Evolutionary conservation across 2,329 filamentous ascomycete species (phyloP), one percentile per base, ranked within the genome.

Genomic region (Phyllosticta citriasiana): DNA sequence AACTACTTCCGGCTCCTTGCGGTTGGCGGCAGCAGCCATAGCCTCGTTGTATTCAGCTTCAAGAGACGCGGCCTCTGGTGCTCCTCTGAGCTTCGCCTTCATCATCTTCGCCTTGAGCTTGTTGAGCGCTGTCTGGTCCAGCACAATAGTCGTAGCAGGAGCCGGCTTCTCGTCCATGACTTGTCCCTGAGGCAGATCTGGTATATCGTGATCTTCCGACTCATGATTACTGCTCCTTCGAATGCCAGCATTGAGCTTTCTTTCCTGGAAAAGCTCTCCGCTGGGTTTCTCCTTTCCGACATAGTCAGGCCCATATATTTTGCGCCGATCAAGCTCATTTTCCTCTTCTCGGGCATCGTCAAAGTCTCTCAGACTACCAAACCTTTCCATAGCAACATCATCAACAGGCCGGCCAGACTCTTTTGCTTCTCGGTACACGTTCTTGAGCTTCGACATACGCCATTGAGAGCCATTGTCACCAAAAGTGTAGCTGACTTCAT

Each of bases 391-490:
- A 0, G 92, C 94, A 56, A 97, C 79, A 0, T 96, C 89, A 6
- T 97, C 93, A 0, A 95, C 80, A 0, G 83, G 68, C n/a, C 81
- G 81, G 0, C 86, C 86, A 0, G 79, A 86, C 67, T 94, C 87
- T 66, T 95, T 82, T 0, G 91, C 90, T 59, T 87, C 82, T 26
- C 84, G 83, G 72, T 96, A 96, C 1, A 96, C 89, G 10, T 86
- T 88, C 66, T 88, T 91, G 33, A 99, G 83, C 73, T 92, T 97
- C 5, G 88, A 96, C 92, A 99, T 96, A 57, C 95, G 87, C 94
- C 95, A 99, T 67, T 91, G 84, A 14, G 92, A 93, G 0, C 94
- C 93, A 6, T 84, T 77, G 72, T 99, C 94, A 19, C 95, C 94
- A 73, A 99, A 95, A 0, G 78, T 89, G 71, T 97, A 99, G 62